A percentile compares a stretch with the other conserved stretches of the same genome.
phyloP scores from a whole-genome alignment of 148 eudicot genomes.

The Rheum nobile region DNA sequence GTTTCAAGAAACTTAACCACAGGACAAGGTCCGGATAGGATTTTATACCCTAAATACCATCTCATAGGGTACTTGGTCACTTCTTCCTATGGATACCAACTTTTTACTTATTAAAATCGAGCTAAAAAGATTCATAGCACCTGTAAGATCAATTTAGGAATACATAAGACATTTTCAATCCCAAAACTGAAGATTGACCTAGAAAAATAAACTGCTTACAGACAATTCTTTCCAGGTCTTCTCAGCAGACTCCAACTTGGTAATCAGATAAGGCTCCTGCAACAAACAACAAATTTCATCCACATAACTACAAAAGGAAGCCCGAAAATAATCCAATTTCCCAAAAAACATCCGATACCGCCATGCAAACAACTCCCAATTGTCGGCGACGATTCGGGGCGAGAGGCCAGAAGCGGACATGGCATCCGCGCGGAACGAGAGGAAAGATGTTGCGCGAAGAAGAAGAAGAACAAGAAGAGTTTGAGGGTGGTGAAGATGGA shows the following conservation, averaged over 20 bases:
- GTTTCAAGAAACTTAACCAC: not conserved
- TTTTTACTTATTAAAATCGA: not conserved
- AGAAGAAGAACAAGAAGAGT: not conserved
- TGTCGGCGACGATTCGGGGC: constrained; percentile 19
- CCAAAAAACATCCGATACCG: constrained; percentile 29
- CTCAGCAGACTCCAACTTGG: constrained; percentile 88
- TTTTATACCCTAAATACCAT: not conserved
- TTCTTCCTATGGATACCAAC: not conserved
- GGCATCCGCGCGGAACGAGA: not conserved
- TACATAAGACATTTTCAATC: not conserved
- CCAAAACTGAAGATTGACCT: not conserved
- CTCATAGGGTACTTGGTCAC: not conserved
- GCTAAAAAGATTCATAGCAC: not conserved
- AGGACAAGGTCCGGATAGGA: not conserved
- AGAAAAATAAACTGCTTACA: constrained; percentile 24
- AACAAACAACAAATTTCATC: not conserved
- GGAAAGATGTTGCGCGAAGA: not conserved
- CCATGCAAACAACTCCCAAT: constrained; percentile 67
- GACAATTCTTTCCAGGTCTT: constrained; percentile 92
- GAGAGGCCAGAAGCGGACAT: constrained; percentile 12
- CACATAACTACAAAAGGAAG: not conserved
- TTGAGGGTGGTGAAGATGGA: not conserved
- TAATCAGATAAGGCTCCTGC: constrained; percentile 84
- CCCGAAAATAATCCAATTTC: not conserved
- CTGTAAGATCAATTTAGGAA: not conserved